Evolutionary conservation across 345 rosid species (phyloP).

Genomic region (Eucalyptus sideroxylon): DNA sequence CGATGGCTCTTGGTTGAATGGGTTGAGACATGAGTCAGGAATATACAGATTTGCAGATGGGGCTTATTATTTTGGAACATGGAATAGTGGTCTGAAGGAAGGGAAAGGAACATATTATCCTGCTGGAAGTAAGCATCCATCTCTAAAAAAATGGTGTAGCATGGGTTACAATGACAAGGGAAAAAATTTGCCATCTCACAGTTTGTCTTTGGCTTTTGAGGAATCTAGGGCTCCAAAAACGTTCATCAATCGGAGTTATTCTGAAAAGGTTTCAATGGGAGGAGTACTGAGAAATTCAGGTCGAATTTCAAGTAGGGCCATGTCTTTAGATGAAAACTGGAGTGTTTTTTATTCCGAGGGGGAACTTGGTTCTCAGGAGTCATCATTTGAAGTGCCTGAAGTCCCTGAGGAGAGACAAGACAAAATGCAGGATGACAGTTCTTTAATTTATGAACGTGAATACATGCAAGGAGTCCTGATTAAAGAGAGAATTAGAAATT

Average conservation of each 20-base stretch:
- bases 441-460: conserved; percentile 64
- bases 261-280: conserved; percentile 33
- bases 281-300: conserved; percentile 32
- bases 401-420: conserved; percentile 25
- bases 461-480: conserved; percentile 86
- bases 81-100: conserved; percentile 74
- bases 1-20: conserved; percentile 79
- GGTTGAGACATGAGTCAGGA: conserved; percentile 72
- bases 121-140: conserved; percentile 63
- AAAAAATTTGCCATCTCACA: conserved; percentile 24
- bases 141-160: conserved; percentile 39
- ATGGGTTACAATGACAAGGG: conserved; percentile 34
- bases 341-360: conserved; percentile 12
- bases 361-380: conserved; percentile 17
- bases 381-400: conserved; percentile 20
- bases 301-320: conserved; percentile 28
- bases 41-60: conserved; percentile 74
- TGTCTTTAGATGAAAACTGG: conserved; percentile 24
- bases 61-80: conserved; percentile 69
- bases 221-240: conserved; percentile 18
- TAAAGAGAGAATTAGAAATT: conserved; percentile 38
- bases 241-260: conserved; percentile 29
- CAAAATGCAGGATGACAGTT: conserved; percentile 20
- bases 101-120: conserved; percentile 89
- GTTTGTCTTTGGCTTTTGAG: conserved; percentile 33